These are phyloP conservation scores for Auricularia auricula-judae DNA, from an alignment of 768 basidiomycete species.

Conservation along the genomic window DNA sequence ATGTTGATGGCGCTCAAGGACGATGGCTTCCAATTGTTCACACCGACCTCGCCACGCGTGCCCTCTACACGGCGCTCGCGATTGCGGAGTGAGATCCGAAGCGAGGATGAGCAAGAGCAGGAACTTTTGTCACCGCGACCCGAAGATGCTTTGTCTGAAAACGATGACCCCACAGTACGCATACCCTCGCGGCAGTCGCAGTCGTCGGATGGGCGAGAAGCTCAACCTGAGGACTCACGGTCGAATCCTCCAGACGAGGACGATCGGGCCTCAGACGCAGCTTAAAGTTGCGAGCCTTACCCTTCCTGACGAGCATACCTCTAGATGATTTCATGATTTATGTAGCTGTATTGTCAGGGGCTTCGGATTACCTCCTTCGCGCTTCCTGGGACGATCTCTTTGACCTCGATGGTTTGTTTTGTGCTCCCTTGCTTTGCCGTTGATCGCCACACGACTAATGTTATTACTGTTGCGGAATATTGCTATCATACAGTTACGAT, in stretches of 20 bases:
- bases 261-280: not conserved
- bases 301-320: not conserved
- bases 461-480: not conserved
- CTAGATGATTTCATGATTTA: not conserved
- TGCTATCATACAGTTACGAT: not conserved
- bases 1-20: slow-evolving; percentile 69
- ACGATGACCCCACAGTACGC: not conserved
- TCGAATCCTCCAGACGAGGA: not conserved
- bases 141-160: not conserved
- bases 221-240: not conserved
- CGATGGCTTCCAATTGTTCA: slow-evolving; percentile 44
- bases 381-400: not conserved
- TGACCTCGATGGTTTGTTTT: not conserved
- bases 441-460: not conserved
- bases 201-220: not conserved
- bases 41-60: slow-evolving; percentile 35
- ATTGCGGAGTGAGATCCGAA: slow-evolving; percentile 14
- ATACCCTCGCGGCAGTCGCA: not conserved
- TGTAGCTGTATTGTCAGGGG: not conserved
- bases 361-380: not conserved
- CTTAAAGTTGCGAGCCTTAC: not conserved
- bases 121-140: not conserved
- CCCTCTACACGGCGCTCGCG: slow-evolving; percentile 19
- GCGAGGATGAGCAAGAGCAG: not conserved
- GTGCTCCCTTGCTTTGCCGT: not conserved